These are phyloP conservation scores for Coemansia sp. DNA, from an alignment of 192 early-diverging fungal species.

Conservation along the genomic window DNA sequence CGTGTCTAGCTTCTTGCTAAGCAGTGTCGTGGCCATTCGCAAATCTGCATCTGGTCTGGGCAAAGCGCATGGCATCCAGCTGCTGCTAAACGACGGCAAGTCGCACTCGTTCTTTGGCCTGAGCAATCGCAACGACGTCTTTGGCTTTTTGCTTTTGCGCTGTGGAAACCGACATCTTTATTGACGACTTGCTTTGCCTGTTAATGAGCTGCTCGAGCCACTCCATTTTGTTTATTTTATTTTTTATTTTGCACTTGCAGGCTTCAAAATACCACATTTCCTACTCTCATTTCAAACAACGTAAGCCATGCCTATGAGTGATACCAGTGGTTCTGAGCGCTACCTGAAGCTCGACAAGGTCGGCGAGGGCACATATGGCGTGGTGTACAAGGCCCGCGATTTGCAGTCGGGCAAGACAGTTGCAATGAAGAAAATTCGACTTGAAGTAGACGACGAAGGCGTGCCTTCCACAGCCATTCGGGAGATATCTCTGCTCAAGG, in stretches of 20 bases:
- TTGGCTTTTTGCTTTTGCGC: conserved; percentile 51
- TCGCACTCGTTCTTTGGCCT: conserved; percentile 41
- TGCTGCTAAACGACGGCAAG: conserved; percentile 37
- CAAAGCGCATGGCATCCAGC: conserved; percentile 46
- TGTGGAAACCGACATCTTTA: conserved; percentile 43
- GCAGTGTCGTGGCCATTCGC: conserved; percentile 48
- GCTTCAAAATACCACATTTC: too few relatives aligned
- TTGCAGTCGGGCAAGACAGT: conserved; percentile 57
- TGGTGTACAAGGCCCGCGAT: conserved; percentile 74
- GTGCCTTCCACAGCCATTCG: conserved; percentile 83
- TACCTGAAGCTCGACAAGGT: conserved; percentile 77
- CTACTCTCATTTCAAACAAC: too few relatives aligned
- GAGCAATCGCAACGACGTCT: conserved; percentile 42
- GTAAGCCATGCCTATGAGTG: conserved; percentile 19
- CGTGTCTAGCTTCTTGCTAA: conserved; percentile 35
- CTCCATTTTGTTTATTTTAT: too few relatives aligned
- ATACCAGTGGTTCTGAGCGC: conserved; percentile 35
- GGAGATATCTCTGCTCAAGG: conserved; percentile 85
- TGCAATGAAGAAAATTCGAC: conserved; percentile 73
- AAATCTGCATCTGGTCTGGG: conserved; percentile 36
- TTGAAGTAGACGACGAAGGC: conserved; percentile 66
- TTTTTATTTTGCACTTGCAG: too few relatives aligned
- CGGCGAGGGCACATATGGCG: conserved; percentile 83
- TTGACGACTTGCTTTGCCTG: neutral
- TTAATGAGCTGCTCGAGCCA: too few relatives aligned